Evolutionary conservation across 2,329 filamentous ascomycete genomes (phyloP).

Genomic region (Aspergillus brasiliensis): DNA sequence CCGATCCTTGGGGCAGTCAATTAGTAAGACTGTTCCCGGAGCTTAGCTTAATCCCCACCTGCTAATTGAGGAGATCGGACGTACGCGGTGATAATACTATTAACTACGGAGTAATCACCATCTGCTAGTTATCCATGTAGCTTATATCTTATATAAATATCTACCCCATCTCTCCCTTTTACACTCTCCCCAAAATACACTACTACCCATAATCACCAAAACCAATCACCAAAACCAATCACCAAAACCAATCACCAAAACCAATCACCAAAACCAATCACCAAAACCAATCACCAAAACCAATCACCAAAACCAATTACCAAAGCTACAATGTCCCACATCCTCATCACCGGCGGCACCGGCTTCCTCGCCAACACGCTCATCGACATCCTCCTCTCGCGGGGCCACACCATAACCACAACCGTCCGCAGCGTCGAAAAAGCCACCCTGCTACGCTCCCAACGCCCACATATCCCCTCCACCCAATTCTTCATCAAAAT

Average conservation of each 20-base stretch:
- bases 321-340: not conserved
- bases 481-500: conserved; percentile 61
- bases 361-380: conserved; percentile 65
- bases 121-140: no score
- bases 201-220: no score
- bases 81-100: not conserved
- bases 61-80: not conserved
- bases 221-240: no score
- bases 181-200: no score
- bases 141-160: no score
- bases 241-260: no score
- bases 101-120: not conserved
- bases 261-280: no score
- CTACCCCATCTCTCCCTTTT: no score
- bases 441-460: conserved; percentile 57
- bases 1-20: no score
- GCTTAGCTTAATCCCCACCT: not conserved
- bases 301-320: not conserved
- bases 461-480: conserved; percentile 50
- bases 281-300: not conserved
- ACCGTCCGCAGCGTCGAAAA: conserved; percentile 62
- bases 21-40: not conserved
- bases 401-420: conserved; percentile 59
- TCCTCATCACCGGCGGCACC: conserved; percentile 47
- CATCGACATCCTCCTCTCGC: conserved; percentile 48